Conservation (phyloP, 2,329 filamentous ascomycete species). For the Nemania bipapillata region DNA sequence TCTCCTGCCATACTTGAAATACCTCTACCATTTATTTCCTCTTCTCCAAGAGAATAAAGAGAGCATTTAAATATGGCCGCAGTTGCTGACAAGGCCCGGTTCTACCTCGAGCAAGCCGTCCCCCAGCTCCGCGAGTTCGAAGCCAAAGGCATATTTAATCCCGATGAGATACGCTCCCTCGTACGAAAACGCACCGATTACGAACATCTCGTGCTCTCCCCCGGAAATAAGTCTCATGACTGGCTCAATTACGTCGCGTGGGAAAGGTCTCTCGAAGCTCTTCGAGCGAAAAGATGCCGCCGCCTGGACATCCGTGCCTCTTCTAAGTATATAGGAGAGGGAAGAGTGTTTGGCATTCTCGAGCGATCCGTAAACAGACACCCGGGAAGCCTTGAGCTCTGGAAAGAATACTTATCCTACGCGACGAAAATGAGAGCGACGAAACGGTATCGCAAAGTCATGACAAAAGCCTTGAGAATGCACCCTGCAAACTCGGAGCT, state of each 20-base stretch:
- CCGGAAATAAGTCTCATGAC: slow-evolving; percentile 78
- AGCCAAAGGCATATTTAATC: slow-evolving; percentile 86
- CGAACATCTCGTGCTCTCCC: slow-evolving; percentile 88
- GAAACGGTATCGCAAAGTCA: slow-evolving; percentile 72
- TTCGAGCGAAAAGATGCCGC: slow-evolving; percentile 84
- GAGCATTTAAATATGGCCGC: slow-evolving; percentile 71
- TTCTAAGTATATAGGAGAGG: slow-evolving; percentile 76
- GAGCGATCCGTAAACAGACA: slow-evolving; percentile 87
- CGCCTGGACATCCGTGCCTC: slow-evolving; percentile 79
- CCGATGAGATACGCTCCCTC: slow-evolving; percentile 91
- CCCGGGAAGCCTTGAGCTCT: slow-evolving; percentile 80
- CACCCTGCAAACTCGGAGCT: slow-evolving; percentile 84
- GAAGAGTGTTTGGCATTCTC: slow-evolving; percentile 87
- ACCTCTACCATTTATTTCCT: background rate
- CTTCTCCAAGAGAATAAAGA: background rate
- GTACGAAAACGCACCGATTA: slow-evolving; percentile 91
- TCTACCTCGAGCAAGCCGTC: slow-evolving; percentile 90
- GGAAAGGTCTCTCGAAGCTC: slow-evolving; percentile 75
- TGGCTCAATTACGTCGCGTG: slow-evolving; percentile 84
- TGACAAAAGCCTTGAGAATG: slow-evolving; percentile 79
- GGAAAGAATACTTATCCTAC: slow-evolving; percentile 90
- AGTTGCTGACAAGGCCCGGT: slow-evolving; percentile 92
- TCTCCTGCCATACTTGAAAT: background rate
- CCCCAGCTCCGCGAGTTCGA: slow-evolving; percentile 93
- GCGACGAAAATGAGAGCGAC: slow-evolving; percentile 74